Base-by-base conservation (phyloP, 2,329 filamentous ascomycete species). In the Cercospora zeae-maydis region DNA sequence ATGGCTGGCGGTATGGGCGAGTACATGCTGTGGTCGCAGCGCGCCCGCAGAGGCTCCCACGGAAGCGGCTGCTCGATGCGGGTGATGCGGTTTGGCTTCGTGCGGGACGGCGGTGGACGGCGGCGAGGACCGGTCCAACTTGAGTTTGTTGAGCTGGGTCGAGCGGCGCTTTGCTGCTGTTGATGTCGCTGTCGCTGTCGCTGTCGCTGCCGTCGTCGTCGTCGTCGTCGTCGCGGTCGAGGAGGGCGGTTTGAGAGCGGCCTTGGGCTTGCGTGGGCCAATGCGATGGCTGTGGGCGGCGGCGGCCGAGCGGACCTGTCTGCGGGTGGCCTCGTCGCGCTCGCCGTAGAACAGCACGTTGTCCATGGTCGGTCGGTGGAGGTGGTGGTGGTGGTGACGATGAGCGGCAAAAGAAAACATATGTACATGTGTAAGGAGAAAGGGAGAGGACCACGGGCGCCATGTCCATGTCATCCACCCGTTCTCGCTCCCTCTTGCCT, bases 281-380 rank as follows among this genome's bases (percentile, higher is more conserved):
- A 69, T 66, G 31, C 67, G 65, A 58, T 69, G 67, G 42, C 62
- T 65, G 39, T 69, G 62, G 34, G 62, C 60, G 6, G 67, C 65
- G 13, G 67, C 67, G 14, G 66, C 67, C 47, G 59, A 63, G 33
- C 67, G 67, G 47, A 69, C 67, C 53, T 69, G 67, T 54, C 67
- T 62, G 58, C 65, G 59, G n/a, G 65, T 63, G 33, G 64, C 62
- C 27, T 67, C 65, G 39, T 60, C 66, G 33, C 63, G 59, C 34
- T 69, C 65, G 19, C 67, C 67, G 47, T 69, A 67, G 61, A 69
- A 69, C 34, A 69, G 34, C 54, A 69, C 65, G 53, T 63, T 63
- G 31, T 70, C 66, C 63, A 67, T 70, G 19, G 36, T 36, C 7
- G 47, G 42, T n/a, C n/a, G n/a, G n/a, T n/a, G n/a, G n/a, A n/a